A percentile compares a stretch with the other conserved stretches of the same genome.
These are phyloP conservation scores for Ophiostoma montium DNA, from an alignment of 2,329 filamentous ascomycete species.

Conservation along the genomic window DNA sequence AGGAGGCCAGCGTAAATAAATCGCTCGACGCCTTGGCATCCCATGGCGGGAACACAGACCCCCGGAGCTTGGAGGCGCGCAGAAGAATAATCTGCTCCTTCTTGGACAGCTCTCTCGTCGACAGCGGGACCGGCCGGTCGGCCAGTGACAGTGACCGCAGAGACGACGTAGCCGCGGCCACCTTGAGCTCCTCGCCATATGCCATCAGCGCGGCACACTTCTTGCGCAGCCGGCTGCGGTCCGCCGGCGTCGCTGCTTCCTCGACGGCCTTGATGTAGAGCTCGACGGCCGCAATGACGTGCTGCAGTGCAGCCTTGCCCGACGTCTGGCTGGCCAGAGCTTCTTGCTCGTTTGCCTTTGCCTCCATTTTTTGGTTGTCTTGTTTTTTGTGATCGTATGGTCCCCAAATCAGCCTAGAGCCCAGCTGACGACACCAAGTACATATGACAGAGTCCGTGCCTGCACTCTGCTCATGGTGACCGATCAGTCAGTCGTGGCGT, in stretches of 20 bases:
- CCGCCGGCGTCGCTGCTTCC: conserved; percentile 42
- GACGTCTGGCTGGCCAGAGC: conserved; percentile 8
- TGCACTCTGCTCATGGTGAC: background rate
- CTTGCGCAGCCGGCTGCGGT: conserved; percentile 51
- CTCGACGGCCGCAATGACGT: conserved; percentile 66
- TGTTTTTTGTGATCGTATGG: background rate
- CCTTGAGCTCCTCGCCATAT: conserved; percentile 64
- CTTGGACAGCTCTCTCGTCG: conserved; percentile 47
- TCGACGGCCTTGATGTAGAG: conserved; percentile 64
- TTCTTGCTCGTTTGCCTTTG: conserved; percentile 10
- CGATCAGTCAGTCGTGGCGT: background rate
- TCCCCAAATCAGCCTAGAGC: background rate
- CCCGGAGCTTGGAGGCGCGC: conserved; percentile 67
- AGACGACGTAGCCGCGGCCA: background rate
- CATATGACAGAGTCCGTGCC: background rate
- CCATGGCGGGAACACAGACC: conserved; percentile 78
- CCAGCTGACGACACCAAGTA: background rate
- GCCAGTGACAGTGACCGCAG: background rate
- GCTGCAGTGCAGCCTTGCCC: conserved; percentile 48
- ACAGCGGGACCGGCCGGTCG: conserved; percentile 22
- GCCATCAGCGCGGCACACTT: conserved; percentile 58
- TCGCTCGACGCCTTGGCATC: conserved; percentile 41
- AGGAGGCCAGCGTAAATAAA: conserved; percentile 44
- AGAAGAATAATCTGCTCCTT: conserved; percentile 65
- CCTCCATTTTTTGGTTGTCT: conserved; percentile 6